A percentile compares a stretch with the other conserved stretches of the same genome.
These are phyloP conservation scores for Populus deltoides DNA, from an alignment of 345 rosid species.

Conservation along the genomic window DNA sequence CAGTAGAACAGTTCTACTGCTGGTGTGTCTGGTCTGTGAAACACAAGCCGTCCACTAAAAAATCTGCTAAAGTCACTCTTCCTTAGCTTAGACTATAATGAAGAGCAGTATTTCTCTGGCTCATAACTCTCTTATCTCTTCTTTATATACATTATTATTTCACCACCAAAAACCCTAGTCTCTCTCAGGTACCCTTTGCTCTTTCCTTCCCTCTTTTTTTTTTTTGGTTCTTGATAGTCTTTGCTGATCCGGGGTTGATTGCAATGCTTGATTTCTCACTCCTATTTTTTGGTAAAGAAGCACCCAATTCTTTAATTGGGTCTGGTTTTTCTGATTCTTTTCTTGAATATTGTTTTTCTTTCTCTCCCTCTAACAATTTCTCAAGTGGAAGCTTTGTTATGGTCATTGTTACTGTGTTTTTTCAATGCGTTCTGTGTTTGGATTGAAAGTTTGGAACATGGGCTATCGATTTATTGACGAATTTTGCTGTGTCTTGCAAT, in stretches of 20 bases:
- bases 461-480: not conserved
- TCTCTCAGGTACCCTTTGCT: not conserved
- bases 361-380: not conserved
- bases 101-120: not conserved
- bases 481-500: not conserved
- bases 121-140: not conserved
- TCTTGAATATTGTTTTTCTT: not conserved
- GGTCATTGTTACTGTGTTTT: not conserved
- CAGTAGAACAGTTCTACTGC: not conserved
- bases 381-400: not conserved
- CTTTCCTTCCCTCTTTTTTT: not conserved
- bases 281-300: not conserved
- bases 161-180: constrained; percentile 3
- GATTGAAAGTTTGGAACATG: not conserved
- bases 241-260: not conserved
- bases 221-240: not conserved
- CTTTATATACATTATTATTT: not conserved
- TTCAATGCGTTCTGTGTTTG: not conserved
- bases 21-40: not conserved
- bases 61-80: not conserved
- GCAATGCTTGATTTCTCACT: not conserved
- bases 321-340: not conserved
- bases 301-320: not conserved
- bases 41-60: not conserved
- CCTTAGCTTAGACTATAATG: not conserved